Evolutionary conservation across 116 monocot species (phyloP).

Genomic region (Phalaenopsis hybrid): DNA sequence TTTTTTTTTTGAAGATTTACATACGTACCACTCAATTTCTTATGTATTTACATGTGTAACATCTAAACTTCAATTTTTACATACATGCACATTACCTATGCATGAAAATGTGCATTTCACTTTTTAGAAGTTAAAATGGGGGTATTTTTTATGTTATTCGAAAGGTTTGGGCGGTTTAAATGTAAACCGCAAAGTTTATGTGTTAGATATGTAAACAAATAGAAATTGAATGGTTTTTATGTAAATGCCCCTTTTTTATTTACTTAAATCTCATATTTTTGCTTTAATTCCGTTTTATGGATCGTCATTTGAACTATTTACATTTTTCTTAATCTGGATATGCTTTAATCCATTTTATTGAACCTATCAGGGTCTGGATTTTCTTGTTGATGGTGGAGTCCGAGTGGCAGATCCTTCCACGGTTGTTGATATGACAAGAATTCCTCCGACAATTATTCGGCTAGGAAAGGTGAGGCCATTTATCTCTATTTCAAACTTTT

Average conservation of each 20-base stretch:
- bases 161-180: too few relatives aligned
- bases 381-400: slow-evolving; percentile 86
- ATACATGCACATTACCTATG: too few relatives aligned
- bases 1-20: neutral
- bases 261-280: neutral
- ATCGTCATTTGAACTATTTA: neutral
- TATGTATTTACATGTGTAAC: too few relatives aligned
- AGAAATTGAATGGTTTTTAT: too few relatives aligned
- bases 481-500: neutral
- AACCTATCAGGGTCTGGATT: slow-evolving; percentile 76
- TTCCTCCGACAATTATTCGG: slow-evolving; percentile 62
- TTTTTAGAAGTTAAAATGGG: too few relatives aligned
- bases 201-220: too few relatives aligned
- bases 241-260: too few relatives aligned
- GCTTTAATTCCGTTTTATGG: neutral
- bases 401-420: slow-evolving; percentile 94
- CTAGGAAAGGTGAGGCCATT: slow-evolving; percentile 67
- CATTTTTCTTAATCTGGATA: neutral
- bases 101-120: too few relatives aligned
- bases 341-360: neutral
- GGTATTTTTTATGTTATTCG: too few relatives aligned
- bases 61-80: too few relatives aligned
- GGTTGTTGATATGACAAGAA: slow-evolving; percentile 85
- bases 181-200: too few relatives aligned
- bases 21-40: too few relatives aligned